Percentiles rank a stretch among this genome's conserved stretches.
Conservation (phyloP, 306 rosid genomes). For the Hippophae gyantsensis region DNA sequence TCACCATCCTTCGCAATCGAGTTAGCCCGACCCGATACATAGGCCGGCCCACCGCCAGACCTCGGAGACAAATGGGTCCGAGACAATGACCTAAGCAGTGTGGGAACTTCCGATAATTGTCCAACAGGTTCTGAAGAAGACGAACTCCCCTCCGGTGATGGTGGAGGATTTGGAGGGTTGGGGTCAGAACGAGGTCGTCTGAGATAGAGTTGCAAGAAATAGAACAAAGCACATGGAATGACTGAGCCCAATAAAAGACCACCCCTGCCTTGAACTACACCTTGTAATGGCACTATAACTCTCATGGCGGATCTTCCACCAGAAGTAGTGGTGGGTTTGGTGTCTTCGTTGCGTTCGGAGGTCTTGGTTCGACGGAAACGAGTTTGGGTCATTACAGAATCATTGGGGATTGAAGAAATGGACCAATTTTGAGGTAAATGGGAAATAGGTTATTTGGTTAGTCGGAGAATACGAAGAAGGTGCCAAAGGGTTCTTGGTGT, state of each 20-base stretch:
- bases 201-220: conserved; percentile 67
- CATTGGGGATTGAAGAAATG: conserved; percentile 7
- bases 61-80: conserved; percentile 43
- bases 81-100: conserved; percentile 45
- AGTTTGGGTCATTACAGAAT: conserved; percentile 33
- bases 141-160: conserved; percentile 16
- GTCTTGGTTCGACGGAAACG: conserved; percentile 7
- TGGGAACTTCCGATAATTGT: conserved; percentile 21
- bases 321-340: conserved; percentile 14
- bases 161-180: conserved; percentile 21
- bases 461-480: conserved; percentile 29
- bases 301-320: conserved; percentile 58
- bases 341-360: conserved; percentile 9
- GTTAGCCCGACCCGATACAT: conserved; percentile 45
- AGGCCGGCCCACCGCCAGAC: conserved; percentile 32
- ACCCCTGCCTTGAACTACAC: conserved; percentile 81
- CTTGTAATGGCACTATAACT: conserved; percentile 85
- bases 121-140: conserved; percentile 11
- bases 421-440: not conserved
- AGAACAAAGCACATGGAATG: conserved; percentile 89
- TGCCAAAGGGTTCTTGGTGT: not conserved
- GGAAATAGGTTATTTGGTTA: not conserved
- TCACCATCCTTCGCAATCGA: conserved; percentile 29
- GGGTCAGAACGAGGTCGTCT: conserved; percentile 39
- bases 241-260: conserved; percentile 82